Evolutionary conservation across 768 basidiomycete genomes (phyloP), one percentile per base, ranked within the genome.

Genomic region (Tricholomella constricta): DNA sequence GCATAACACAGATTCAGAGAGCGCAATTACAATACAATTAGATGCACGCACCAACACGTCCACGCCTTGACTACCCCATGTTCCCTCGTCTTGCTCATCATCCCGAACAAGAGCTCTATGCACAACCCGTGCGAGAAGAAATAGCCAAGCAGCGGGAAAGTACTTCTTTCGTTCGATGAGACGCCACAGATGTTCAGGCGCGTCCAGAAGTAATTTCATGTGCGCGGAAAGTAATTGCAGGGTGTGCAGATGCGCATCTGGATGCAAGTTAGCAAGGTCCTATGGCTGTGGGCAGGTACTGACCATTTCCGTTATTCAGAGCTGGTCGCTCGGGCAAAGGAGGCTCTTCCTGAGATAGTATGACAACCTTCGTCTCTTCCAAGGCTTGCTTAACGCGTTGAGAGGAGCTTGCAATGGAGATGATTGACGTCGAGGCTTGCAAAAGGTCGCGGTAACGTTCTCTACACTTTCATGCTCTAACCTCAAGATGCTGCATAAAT

Each of bases 121-220:
- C 7, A 94, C 90, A 0, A 94, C 91, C 5, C 93, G 81, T 7
- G 92, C 82, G 17, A 96, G 76, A 14, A 94, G 78, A 70, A 93
- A 95, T 42, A 96, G 69, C 89, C 89, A 95, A 12, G 91, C 86
- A 6, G 94, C 94, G 29, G 87, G 78, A 25, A 94, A 78, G 61
- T 89, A 94, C 51, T 82, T 79, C 62, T 88, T 87, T 46, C 82
- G 77, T 62, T 95, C 91, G 52, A 96, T 82, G 48, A 94, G 76
- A 3, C 89, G 80, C 89, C 94, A 97, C 19, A 97, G 70, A 69
- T 94, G 86, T 67, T 97, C 94, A 6, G 94, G 93, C 8, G 91
- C 87, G 69, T 97, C 94, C 6, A 97, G 72, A 15, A 97, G 78
- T n/a, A 97, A 72, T 67, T 95, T 96, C 62, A 97, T 78, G 64